phyloP scores from a whole-genome alignment of 192 early-diverging fungal genomes.

The Umbelopsis sp. region DNA sequence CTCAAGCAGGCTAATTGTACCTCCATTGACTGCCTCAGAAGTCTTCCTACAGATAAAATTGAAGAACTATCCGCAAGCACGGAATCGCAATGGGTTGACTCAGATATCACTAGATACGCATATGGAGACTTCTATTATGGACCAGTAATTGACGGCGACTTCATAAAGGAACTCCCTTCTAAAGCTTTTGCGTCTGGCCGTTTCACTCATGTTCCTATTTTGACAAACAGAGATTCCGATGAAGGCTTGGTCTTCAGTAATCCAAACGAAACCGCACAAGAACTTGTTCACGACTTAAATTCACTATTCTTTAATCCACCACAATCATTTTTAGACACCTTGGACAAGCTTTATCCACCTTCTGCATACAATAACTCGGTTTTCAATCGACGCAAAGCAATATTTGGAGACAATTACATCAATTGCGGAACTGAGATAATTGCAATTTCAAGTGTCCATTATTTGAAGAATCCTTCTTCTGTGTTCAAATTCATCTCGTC shows the following conservation, averaged over 20 bases:
- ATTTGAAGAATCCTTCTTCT: neutral
- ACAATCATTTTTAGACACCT: neutral
- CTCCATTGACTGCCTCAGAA: neutral
- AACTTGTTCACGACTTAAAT: neutral
- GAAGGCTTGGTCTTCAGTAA: neutral
- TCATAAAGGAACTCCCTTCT: neutral
- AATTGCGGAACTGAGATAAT: neutral
- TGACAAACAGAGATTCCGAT: neutral
- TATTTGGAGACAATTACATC: neutral
- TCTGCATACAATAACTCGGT: neutral
- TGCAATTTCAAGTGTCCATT: neutral
- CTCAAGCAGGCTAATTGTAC: neutral
- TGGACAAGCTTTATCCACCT: neutral
- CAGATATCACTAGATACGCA: neutral
- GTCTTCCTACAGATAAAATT: neutral
- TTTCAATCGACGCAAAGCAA: neutral
- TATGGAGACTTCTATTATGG: conserved; percentile 1
- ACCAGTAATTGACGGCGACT: neutral
- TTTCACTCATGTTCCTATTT: neutral
- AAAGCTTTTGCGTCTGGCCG: neutral
- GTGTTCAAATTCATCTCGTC: neutral
- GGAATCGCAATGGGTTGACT: neutral
- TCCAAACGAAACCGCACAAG: neutral
- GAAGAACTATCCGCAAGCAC: neutral
- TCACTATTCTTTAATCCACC: neutral